phyloP scores from a whole-genome alignment of 257 asterid genomes.

The Salvia splendens region DNA sequence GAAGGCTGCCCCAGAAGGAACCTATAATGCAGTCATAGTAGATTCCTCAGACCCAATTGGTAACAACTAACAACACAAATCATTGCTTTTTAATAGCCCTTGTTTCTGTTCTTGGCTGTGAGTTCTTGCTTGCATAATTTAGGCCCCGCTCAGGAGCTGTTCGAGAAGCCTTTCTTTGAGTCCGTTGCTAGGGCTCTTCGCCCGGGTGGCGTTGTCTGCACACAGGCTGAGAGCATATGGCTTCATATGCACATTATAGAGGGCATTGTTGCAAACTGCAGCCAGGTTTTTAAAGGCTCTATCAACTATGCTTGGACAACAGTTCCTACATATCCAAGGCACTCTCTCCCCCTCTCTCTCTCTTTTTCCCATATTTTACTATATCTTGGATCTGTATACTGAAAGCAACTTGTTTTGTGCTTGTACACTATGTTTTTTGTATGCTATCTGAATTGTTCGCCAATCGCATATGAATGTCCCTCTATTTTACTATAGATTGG shows the following conservation, averaged over 20 bases:
- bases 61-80: slow-evolving; percentile 21
- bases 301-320: slow-evolving; percentile 98
- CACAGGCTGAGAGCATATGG: slow-evolving; percentile 99
- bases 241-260: slow-evolving; percentile 99
- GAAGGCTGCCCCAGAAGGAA: slow-evolving; percentile 88
- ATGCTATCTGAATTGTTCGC: no score
- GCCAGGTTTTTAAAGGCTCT: slow-evolving; percentile 93
- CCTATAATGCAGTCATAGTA: slow-evolving; percentile 89
- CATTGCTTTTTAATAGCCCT: no score
- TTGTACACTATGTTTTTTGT: no score
- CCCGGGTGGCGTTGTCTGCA: slow-evolving; percentile 95
- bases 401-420: no score
- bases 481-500: no score
- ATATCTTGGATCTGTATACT: no score
- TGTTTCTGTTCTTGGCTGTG: no score
- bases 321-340: slow-evolving; percentile 97
- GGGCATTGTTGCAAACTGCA: slow-evolving; percentile 79
- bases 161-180: slow-evolving; percentile 90
- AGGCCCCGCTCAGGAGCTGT: slow-evolving; percentile 99
- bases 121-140: slow-evolving; percentile 17
- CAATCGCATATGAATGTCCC: no score
- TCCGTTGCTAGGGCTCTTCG: slow-evolving; percentile 91
- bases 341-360: slow-evolving; percentile 9
- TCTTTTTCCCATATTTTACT: no score
- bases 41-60: slow-evolving; percentile 99